Evolutionary conservation across 306 rosid species (phyloP), one percentile per base, ranked within the genome.

Genomic region (Prunus mongolica): DNA sequence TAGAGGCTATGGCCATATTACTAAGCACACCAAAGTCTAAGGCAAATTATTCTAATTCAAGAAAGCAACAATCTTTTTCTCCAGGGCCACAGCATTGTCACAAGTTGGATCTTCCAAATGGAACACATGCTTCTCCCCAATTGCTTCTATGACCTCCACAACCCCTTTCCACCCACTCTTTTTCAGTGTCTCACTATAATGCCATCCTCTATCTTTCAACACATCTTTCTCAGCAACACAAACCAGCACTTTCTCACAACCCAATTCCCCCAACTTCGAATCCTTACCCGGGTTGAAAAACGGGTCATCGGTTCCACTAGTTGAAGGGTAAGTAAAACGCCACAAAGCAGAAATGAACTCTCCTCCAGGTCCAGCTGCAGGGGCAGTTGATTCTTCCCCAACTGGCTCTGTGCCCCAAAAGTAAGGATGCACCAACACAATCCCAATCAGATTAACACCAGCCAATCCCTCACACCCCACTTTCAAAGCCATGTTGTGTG

Each of bases 341-440:
- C 80, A 71, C 5, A 71, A 13, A 1, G 0, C 5, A 4, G 44
- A 51, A 2, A 18, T 0, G 0, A 0, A 7, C 7, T 13, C 73
- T 65, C 63, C 47, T 6, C 0, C 2, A 0, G 2, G 6, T 9
- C 0, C 2, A 0, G 2, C 9, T 9, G 54, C 41, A 34, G 46
- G 0, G n/a, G 34, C 56, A 44, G 4, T 1, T 22, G 0, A 34
- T 51, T 74, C 79, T 10, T 16, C 10, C 27, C 75, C 76, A 3
- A 81, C 41, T 1, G 2, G 24, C 76, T 74, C 80, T 2, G 6
- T 32, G 6, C 85, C 85, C 83, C 79, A 65, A 28, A 91, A 87
- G 25, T 6, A 89, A 0, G 91, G 92, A 74, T 90, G 93, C 16
- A 87, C 38, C 69, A 92, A 3, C 13, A 84, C 84, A 34, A 89